Evolutionary conservation across 2,329 filamentous ascomycete species (phyloP), one percentile per base, ranked within the genome.

Genomic region (Ophiosphaerella herpotricha): DNA sequence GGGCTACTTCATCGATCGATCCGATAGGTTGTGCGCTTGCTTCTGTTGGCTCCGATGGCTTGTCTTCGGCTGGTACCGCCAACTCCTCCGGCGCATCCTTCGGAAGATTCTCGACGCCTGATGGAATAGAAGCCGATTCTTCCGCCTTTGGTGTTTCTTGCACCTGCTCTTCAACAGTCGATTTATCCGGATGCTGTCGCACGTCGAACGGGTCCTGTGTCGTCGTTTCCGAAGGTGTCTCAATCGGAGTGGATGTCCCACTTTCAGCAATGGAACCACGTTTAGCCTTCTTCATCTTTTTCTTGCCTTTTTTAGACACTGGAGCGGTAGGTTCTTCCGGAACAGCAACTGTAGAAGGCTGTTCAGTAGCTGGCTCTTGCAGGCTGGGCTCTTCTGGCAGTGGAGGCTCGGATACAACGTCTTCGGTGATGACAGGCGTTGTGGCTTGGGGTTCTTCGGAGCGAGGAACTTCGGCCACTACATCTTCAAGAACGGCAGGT

Each of bases 281-380:
- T 36, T 66, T 63, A 5, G 14, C 52, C 39, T 61, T 63, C 49
- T 61, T 61, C 1, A 40, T 42, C 35, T 77, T 75, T 50, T 80
- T 80, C 57, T 80, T 80, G 12, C 74, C 75, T 53, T 79, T 81
- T 54, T 76, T 75, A 43, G 75, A 60, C 4, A 48, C 16, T n/a
- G 54, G 24, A 8, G 45, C 36, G 4, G 52, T 16, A 5, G 21
- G 34, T 5, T 46, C 46, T 8, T 46, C 44, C 4, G 54, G 38
- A 35, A n/a, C 29, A 33, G 33, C 11, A n/a, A 23, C 41, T 23
- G 32, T 16, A n/a, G 31, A 32, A 31, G 33, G 33, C 13, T 46
- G 38, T 29, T 43, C 39, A 38, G 29, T 26, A 3, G 23, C 13
- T 24, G 24, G 21, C 7, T 24, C 34, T 14, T 21, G 14, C 14